Percentiles rank a stretch among this genome's conserved stretches.
These are phyloP conservation scores for Mycosphaerella sp. DNA, from an alignment of 2,329 filamentous ascomycete genomes.

Conservation along the genomic window DNA sequence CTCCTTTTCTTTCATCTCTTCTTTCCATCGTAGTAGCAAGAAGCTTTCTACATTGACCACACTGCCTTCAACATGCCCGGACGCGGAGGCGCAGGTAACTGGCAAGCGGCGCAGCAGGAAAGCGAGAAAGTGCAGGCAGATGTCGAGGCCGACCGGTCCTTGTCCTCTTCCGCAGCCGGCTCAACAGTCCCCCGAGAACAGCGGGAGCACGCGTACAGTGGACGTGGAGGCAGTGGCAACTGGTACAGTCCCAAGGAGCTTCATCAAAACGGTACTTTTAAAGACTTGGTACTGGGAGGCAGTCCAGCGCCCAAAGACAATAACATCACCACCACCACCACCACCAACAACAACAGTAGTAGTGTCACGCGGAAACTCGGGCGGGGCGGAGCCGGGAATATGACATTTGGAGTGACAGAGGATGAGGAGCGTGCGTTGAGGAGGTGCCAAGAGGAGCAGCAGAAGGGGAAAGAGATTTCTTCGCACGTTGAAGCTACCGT, in stretches of 20 bases:
- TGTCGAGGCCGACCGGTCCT: slow-evolving; percentile 35
- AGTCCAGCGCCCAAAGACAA: not conserved
- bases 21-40: too few species aligned
- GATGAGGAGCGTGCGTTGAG: slow-evolving; percentile 27
- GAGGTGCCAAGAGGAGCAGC: slow-evolving; percentile 27
- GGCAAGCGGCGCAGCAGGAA: slow-evolving; percentile 27
- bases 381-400: slow-evolving; percentile 45
- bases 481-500: slow-evolving; percentile 38
- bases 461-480: slow-evolving; percentile 28
- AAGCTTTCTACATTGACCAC: too few species aligned
- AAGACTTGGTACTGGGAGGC: slow-evolving; percentile 4
- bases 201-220: slow-evolving; percentile 40
- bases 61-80: slow-evolving; percentile 25
- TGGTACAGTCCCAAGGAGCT: slow-evolving; percentile 41
- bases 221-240: slow-evolving; percentile 44
- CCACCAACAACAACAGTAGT: slow-evolving; percentile 1
- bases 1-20: too few species aligned
- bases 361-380: slow-evolving; percentile 25
- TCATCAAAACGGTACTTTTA: slow-evolving; percentile 36
- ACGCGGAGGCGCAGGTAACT: slow-evolving; percentile 44
- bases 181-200: slow-evolving; percentile 14
- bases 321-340: not conserved
- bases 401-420: slow-evolving; percentile 34
- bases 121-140: slow-evolving; percentile 33
- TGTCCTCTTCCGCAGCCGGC: slow-evolving; percentile 5